Percentiles rank a stretch among this genome's conserved stretches.
Conservation (phyloP, 805 yeast species). For the Candida suzukii region DNA sequence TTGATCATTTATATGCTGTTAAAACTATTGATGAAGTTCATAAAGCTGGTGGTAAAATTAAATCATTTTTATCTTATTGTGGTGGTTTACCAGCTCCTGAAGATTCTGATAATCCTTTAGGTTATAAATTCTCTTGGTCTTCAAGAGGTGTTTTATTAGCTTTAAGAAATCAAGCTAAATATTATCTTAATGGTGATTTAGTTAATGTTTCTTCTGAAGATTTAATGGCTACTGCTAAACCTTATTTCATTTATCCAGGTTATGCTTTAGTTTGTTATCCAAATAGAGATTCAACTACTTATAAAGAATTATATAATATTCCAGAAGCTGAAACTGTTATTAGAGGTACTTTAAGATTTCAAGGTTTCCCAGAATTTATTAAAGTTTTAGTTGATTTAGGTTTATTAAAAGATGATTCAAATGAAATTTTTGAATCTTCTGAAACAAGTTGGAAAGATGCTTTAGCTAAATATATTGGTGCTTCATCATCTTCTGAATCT, state of each 20-base stretch:
- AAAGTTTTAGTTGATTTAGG: constrained; percentile 94
- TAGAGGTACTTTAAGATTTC: constrained; percentile 96
- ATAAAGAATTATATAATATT: constrained; percentile 84
- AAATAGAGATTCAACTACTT: constrained; percentile 94
- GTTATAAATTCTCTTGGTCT: constrained; percentile 99
- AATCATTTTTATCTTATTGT: constrained; percentile 91
- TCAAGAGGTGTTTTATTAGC: constrained; percentile 97
- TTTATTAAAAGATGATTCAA: constrained; percentile 73
- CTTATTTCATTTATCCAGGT: constrained; percentile 94
- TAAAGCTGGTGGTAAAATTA: constrained; percentile 82
- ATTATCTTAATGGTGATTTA: constrained; percentile 79
- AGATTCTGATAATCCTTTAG: constrained; percentile 94
- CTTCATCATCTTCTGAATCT: constrained; percentile 58
- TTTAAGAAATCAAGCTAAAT: constrained; percentile 86
- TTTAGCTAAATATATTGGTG: constrained; percentile 65
- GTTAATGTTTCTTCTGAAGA: constrained; percentile 81
- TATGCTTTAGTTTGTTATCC: constrained; percentile 93
- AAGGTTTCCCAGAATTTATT: constrained; percentile 97
- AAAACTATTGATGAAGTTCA: constrained; percentile 98
- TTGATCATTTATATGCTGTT: constrained; percentile 96
- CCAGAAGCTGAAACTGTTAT: constrained; percentile 97
- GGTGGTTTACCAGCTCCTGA: constrained; percentile 99
- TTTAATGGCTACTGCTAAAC: constrained; percentile 90
- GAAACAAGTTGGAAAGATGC: constrained; percentile 84
- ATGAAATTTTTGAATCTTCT: constrained; percentile 44